Evolutionary conservation across 2,329 filamentous ascomycete species (phyloP), one percentile per base, ranked within the genome.

Genomic region (Colletotrichum lindemuthianum): DNA sequence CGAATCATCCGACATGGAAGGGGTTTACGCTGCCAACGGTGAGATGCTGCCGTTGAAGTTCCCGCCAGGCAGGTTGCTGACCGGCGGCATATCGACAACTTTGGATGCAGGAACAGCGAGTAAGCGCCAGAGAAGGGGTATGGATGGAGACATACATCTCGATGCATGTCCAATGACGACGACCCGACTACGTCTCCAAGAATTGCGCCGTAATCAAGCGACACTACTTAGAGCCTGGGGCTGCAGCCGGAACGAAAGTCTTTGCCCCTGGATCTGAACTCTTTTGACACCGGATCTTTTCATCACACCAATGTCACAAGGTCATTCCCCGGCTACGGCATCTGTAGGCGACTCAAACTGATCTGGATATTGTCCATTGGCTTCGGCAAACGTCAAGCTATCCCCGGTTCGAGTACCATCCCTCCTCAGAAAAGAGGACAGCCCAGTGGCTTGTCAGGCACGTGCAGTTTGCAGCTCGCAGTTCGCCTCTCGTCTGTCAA

Each of bases 211-310:
- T 16, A 12, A 40, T 37, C 56, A 53, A 16, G n/a, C 36, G 34
- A 45, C 41, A 39, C 55, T 44, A 58, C 45, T 59, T 59, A 64
- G 57, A 51, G 56, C 48, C 39, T 36, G 40, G 37, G 37, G 8
- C 16, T 54, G 56, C 57, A 55, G 37, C 39, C 16, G 56, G 15
- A 37, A 43, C 33, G 47, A 37, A 36, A 15, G 39, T 48, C 33
- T 15, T 54, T 45, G 33, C 39, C 52, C 53, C 39, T 41, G 36
- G 24, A n/a, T 54, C 33, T 40, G 37, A 56, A 60, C 36, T 44
- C 13, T 41, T 24, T 45, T 39, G 40, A 13, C 15, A 49, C 15
- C 36, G 10, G 13, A 24, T 50, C 43, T 49, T 15, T 36, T 49
- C 24, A 50, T 41, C 8, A 36, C 15, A 50, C 24, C 36, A 10